Conservation (phyloP, 179 eudicot species). For the Monotropa hypopitys region DNA sequence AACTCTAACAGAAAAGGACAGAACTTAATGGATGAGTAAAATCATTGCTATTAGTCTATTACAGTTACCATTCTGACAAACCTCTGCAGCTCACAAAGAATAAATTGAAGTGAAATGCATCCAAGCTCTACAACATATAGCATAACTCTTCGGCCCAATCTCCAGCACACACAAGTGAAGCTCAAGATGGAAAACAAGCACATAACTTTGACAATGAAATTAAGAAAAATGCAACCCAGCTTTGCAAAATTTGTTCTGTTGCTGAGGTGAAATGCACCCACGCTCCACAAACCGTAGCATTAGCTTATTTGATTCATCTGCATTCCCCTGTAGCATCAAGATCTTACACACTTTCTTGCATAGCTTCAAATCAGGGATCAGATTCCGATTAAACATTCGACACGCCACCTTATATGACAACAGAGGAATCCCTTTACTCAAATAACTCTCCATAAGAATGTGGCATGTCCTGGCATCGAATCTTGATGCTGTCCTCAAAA, state of each 20-base stretch:
- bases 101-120: not conserved
- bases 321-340: conserved; percentile 33
- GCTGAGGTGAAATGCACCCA: conserved; percentile 24
- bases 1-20: not conserved
- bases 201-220: not conserved
- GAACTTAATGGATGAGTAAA: not conserved
- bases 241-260: not conserved
- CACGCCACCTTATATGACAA: conserved; percentile 61
- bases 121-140: not conserved
- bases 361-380: conserved; percentile 52
- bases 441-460: conserved; percentile 46
- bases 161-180: not conserved
- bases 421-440: conserved; percentile 41
- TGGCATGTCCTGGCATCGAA: conserved; percentile 53
- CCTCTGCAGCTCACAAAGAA: not conserved
- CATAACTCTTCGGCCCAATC: not conserved
- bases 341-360: conserved; percentile 49
- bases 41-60: not conserved
- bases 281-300: conserved; percentile 57
- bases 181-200: not conserved
- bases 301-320: conserved; percentile 56
- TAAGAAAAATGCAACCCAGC: not conserved
- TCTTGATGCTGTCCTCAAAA: conserved; percentile 51
- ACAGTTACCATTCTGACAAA: not conserved
- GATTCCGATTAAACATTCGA: conserved; percentile 60